Evolutionary conservation across 768 basidiomycete genomes (phyloP), one percentile per base, ranked within the genome.

Genomic region (Lepiota subincarnata): DNA sequence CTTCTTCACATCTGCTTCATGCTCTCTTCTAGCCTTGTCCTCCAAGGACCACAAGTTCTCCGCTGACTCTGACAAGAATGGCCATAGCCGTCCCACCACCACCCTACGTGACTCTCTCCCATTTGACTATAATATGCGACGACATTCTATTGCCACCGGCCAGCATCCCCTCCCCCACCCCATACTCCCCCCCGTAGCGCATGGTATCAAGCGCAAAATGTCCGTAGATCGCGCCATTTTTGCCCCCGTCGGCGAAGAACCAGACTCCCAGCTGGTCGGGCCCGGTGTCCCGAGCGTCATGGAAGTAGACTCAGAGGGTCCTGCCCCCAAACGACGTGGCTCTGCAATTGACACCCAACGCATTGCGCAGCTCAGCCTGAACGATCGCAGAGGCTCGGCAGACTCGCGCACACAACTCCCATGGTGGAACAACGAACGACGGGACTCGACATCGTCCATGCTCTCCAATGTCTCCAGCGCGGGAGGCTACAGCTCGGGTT

Each of bases 161-260:
- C 75, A 73, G 46, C 72, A 77, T 39, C 68, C 72, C 47, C 74
- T 76, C 59, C 68, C 73, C 34, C 71, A 74, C 18, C 64, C 71
- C 8, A 68, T 69, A 56, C 66, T 68, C 18, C 65, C 70, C 6
- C 60, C 72, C 18, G 63, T 68, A 0, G 67, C 73, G 0, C 82
- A 83, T 62, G 88, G 89, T 48, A 84, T 81, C 54, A 92, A 92
- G 68, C 81, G 91, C 60, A 93, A 93, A 72, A 85, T 90, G 76
- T 90, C 89, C 19, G 73, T 77, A 58, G 88, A 89, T 74, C 77
- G 80, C 52, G 70, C 70, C 48, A 67, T 66, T 20, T 71, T 80
- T 62, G 64, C 76, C n/a, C 69, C 80, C 18, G 71, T 78, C 26
- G 76, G 76, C 44, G 84, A 85, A 59, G 87, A 88, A 59, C 69